Conservation (phyloP, 2,329 filamentous ascomycete genomes). For the Thelonectria blattea region DNA sequence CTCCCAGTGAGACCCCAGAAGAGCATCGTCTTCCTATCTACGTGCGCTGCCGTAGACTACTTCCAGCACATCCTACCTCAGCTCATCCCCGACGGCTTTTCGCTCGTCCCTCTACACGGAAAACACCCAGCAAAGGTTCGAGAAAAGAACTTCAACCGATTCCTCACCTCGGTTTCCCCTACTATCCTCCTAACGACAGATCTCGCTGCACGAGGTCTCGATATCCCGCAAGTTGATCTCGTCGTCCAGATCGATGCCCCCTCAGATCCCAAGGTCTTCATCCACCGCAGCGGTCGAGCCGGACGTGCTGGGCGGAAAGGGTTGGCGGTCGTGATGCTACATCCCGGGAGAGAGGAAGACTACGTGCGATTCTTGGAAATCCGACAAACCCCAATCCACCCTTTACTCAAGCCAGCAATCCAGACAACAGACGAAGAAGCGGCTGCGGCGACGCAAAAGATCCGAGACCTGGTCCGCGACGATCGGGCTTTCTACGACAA, state of each 20-base stretch:
- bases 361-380: slow-evolving; percentile 88
- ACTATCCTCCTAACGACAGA: slow-evolving; percentile 91
- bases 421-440: slow-evolving; percentile 67
- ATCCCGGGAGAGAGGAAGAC: slow-evolving; percentile 84
- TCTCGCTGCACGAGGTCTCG: slow-evolving; percentile 86
- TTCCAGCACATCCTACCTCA: slow-evolving; percentile 80
- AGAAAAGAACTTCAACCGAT: slow-evolving; percentile 84
- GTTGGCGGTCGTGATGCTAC: slow-evolving; percentile 83
- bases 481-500: slow-evolving; percentile 77
- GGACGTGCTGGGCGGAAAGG: slow-evolving; percentile 88
- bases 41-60: slow-evolving; percentile 94
- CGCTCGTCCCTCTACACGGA: slow-evolving; percentile 83
- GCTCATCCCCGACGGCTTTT: slow-evolving; percentile 71
- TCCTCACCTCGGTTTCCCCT: slow-evolving; percentile 75
- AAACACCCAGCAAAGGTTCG: slow-evolving; percentile 90
- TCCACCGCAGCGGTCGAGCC: slow-evolving; percentile 89
- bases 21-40: slow-evolving; percentile 90
- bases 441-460: slow-evolving; percentile 58
- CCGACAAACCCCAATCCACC: slow-evolving; percentile 81
- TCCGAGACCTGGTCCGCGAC: slow-evolving; percentile 62
- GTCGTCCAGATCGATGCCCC: slow-evolving; percentile 86
- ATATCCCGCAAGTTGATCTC: slow-evolving; percentile 90
- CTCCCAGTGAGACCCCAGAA: slow-evolving; percentile 80
- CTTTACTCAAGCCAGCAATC: slow-evolving; percentile 63
- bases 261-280: slow-evolving; percentile 91